Base-by-base conservation (phyloP, 257 asterid genomes). In the Forsythia viridissima region DNA sequence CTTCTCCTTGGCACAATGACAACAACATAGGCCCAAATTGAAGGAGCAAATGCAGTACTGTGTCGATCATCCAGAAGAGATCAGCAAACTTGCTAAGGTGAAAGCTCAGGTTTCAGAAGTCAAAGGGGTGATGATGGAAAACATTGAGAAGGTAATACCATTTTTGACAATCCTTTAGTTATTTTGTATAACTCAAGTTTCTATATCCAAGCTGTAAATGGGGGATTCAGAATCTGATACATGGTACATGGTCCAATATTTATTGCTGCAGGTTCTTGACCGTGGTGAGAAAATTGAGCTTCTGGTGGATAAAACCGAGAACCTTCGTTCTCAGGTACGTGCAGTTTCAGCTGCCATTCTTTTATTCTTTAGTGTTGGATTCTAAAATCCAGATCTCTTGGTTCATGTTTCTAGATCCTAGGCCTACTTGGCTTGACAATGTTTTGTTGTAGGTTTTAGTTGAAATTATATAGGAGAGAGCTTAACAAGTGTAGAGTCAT, bases 71-170 rank as follows among this genome's bases (percentile, higher is more conserved):
- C 88, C 90, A 6, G 90, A 87, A 38, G 88, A 87, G 81, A 65
- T 78, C 77, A 87, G 87, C 84, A 87, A 87, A 79, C 74, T 87
- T 34, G 69, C 90, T 12, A 87, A 87, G 81, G 90, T 87, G 57
- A 87, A 87, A 76, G 90, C 90, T 69, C 90, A 87, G 81, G 90
- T 87, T 74, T 78, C 90, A 41, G 90, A 87, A 71, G 90, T 87
- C 77, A 87, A 87, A 84, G 90, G 90, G 43, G 90, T 87, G 78
- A 87, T 87, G 90, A 84, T 87, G 90, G 90, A 87, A 71, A 87
- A 87, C 80, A 87, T 87, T 51, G 90, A 84, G 41, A 87, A 87
- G 90, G 90, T 82, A 37, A 55, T 13, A 43, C 18, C 48, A 20
- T 11, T 20, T 65, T 51, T 36, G 3, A 68, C 34, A 77, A 10